A percentile compares a stretch with the other conserved stretches of the same genome.
Conservation (phyloP, 176 grass and related monocot genomes). For the Paspalum notatum region DNA sequence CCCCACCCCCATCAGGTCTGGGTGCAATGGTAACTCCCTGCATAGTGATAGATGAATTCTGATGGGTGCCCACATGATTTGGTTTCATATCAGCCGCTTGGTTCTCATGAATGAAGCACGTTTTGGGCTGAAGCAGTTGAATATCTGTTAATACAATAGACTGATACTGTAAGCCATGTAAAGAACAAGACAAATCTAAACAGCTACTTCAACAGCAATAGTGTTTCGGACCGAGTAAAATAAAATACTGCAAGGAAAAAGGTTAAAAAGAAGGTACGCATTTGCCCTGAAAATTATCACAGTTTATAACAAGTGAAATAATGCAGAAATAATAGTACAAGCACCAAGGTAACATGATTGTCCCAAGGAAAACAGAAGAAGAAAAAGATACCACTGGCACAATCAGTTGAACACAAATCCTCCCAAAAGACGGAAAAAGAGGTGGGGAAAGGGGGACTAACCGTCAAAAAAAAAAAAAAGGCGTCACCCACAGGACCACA, state of each 20-base stretch:
- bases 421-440: slow-evolving; percentile 37
- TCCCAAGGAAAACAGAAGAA: background rate
- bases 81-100: slow-evolving; percentile 21
- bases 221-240: background rate
- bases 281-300: background rate
- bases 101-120: slow-evolving; percentile 28
- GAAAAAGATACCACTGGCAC: slow-evolving; percentile 8
- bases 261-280: background rate
- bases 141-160: slow-evolving; percentile 53
- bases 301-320: slow-evolving; percentile 20
- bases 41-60: slow-evolving; percentile 33
- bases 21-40: slow-evolving; percentile 39
- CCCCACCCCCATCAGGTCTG: slow-evolving; percentile 73
- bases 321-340: slow-evolving; percentile 30
- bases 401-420: slow-evolving; percentile 13
- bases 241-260: background rate
- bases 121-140: slow-evolving; percentile 51
- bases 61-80: slow-evolving; percentile 32
- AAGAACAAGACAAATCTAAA: slow-evolving; percentile 12
- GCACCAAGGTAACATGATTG: slow-evolving; percentile 39
- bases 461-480: slow-evolving; percentile 38
- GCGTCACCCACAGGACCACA: slow-evolving; percentile 37
- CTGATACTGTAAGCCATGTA: background rate
- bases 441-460: background rate
- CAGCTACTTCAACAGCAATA: background rate